Conservation (phyloP, 257 asterid species). For the Nicotiana undulata region DNA sequence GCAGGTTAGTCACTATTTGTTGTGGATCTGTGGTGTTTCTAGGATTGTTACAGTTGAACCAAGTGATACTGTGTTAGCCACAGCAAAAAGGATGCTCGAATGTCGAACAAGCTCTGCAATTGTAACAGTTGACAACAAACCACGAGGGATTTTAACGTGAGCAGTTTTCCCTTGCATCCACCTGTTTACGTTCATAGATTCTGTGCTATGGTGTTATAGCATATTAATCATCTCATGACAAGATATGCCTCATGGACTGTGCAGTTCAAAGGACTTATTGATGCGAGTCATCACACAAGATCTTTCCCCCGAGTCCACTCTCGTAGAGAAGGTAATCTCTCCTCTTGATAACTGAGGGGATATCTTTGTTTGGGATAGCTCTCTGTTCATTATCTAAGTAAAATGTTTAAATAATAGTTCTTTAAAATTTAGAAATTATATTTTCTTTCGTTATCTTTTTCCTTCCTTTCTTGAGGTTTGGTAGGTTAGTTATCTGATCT, state of each 20-base stretch:
- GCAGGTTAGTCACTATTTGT: not conserved
- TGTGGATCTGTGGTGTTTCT: not conserved
- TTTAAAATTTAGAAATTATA: not conserved
- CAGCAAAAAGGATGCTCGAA: slow-evolving; percentile 67
- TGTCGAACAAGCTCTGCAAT: slow-evolving; percentile 47
- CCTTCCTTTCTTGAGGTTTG: not conserved
- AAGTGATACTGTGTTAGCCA: slow-evolving; percentile 51
- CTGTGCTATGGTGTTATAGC: not conserved
- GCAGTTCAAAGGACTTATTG: slow-evolving; percentile 84
- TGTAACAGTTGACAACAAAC: slow-evolving; percentile 55
- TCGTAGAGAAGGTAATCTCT: slow-evolving; percentile 63
- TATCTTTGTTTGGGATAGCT: not conserved
- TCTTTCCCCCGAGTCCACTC: slow-evolving; percentile 73
- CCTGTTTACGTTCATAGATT: not conserved
- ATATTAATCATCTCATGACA: not conserved
- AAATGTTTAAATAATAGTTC: not conserved
- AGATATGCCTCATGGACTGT: not conserved
- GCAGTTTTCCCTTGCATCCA: not conserved
- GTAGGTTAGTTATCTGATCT: not conserved
- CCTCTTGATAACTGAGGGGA: not conserved
- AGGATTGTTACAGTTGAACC: slow-evolving; percentile 52
- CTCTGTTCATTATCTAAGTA: not conserved
- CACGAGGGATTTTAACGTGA: slow-evolving; percentile 46
- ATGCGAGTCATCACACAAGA: slow-evolving; percentile 92
- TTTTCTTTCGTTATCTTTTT: not conserved